Evolutionary conservation across 768 basidiomycete genomes (phyloP), one percentile per base, ranked within the genome.

Genomic region (Collybia mongolica): DNA sequence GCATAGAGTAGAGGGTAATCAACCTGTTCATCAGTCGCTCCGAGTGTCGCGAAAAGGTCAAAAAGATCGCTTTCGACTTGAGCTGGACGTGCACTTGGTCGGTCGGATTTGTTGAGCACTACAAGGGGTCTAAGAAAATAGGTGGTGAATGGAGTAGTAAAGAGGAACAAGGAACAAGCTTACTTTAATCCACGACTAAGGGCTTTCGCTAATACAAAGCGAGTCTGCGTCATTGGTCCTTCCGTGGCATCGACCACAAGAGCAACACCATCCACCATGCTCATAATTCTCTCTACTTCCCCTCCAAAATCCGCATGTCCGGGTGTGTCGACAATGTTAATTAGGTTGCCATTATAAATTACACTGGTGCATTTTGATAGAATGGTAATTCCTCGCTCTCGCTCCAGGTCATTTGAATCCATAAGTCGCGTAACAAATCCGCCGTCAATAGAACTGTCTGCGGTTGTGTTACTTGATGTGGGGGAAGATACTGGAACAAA

Each of bases 301-400:
- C 81, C 81, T 28, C 80, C 81, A 64, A 83, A 82, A 56, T 83
- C 82, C 6, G 80, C 81, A 61, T 83, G 82, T 45, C 82, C 81
- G 0, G 81, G 82, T 0, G 82, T 83, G 56, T 83, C 82, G 52
- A 82, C 76, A 53, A 83, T 78, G 46, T 82, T 83, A 54, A 81
- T 79, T 3, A 76, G 66, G 56, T 73, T 75, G 2, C 72, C 69
- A 36, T 75, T 69, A 59, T 78, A 81, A 39, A 66, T 68, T 17
- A 80, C 72, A 42, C 75, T 78, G 2, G 81, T 81, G 63, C 79
- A 80, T 52, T 82, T 82, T 0, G 79, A 80, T 40, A 82, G 72
- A 50, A 83, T 83, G 14, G 82, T 82, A 46, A 83, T 83, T 7
- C 82, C 81, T 2, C 82, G 76, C 53, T 82, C 81, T 24, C 75